A percentile compares a stretch with the other conserved stretches of the same genome.
phyloP scores from a whole-genome alignment of 2,329 filamentous ascomycete genomes.

The Pseudogymnoascus pannorum region DNA sequence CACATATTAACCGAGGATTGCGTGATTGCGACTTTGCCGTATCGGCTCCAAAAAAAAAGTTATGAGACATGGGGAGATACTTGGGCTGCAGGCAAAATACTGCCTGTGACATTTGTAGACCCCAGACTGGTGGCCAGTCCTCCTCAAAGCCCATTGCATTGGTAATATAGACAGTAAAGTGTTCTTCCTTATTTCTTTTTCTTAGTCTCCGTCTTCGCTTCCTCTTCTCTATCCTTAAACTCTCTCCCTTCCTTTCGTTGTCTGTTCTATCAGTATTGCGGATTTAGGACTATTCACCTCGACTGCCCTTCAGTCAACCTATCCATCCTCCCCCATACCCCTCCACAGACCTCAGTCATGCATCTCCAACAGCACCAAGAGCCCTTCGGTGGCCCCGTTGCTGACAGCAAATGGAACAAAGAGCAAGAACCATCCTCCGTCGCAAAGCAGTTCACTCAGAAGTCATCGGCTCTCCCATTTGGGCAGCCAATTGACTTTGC shows the following conservation, averaged over 20 bases:
- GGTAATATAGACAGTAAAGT: conserved; percentile 8
- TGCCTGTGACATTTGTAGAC: conserved; percentile 3
- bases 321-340: not conserved
- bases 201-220: conserved; percentile 15
- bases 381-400: conserved; percentile 22
- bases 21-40: conserved; percentile 13
- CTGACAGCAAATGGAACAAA: conserved; percentile 26
- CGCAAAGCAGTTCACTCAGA: conserved; percentile 23
- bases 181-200: conserved; percentile 15
- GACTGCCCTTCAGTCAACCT: not conserved
- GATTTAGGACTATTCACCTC: not conserved
- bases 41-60: conserved; percentile 13
- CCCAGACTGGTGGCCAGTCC: conserved; percentile 1
- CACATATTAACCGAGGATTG: not conserved
- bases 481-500: conserved; percentile 47
- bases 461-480: conserved; percentile 49
- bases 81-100: conserved; percentile 10
- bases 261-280: conserved; percentile 6
- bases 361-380: conserved; percentile 16
- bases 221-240: conserved; percentile 10
- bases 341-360: not conserved
- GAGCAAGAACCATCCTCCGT: conserved; percentile 20
- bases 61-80: conserved; percentile 12
- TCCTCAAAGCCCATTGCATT: not conserved
- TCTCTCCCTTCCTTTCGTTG: not conserved